These are phyloP conservation scores for Neohortaea acidophila DNA, from an alignment of 495 filamentous ascomycete species.

Conservation along the genomic window DNA sequence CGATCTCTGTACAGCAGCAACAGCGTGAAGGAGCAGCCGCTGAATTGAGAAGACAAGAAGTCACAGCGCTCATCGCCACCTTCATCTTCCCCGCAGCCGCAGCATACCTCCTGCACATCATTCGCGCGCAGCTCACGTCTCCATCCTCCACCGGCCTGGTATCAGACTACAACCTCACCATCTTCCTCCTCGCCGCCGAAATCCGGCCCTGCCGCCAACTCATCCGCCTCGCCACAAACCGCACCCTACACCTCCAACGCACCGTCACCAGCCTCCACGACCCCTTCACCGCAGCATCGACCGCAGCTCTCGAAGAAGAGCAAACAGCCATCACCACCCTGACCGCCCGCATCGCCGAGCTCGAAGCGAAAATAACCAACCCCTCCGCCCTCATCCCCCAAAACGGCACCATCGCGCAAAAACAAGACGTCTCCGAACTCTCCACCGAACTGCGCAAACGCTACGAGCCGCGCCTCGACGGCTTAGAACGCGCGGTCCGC, in stretches of 20 bases:
- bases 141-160: slow-evolving; percentile 55
- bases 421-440: slow-evolving; percentile 33
- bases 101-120: slow-evolving; percentile 20
- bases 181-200: slow-evolving; percentile 82
- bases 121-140: slow-evolving; percentile 43
- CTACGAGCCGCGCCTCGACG: slow-evolving; percentile 72
- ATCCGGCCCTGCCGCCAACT: slow-evolving; percentile 66
- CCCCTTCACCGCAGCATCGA: slow-evolving; percentile 20
- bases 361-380: slow-evolving; percentile 47
- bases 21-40: slow-evolving; percentile 14
- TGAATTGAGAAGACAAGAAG: slow-evolving; percentile 62
- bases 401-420: slow-evolving; percentile 18
- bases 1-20: slow-evolving; percentile 13
- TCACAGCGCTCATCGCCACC: slow-evolving; percentile 56
- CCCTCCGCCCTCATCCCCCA: slow-evolving; percentile 7
- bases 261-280: slow-evolving; percentile 41
- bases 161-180: slow-evolving; percentile 48
- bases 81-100: slow-evolving; percentile 66
- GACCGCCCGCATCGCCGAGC: slow-evolving; percentile 45
- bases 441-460: slow-evolving; percentile 45
- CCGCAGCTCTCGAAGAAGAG: slow-evolving; percentile 11
- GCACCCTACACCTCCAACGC: slow-evolving; percentile 72
- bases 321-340: slow-evolving; percentile 41
- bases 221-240: slow-evolving; percentile 59
- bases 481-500: slow-evolving; percentile 73